Conservation (phyloP, 2,329 filamentous ascomycete species). For the Pseudopyrenochaeta lycopersici region DNA sequence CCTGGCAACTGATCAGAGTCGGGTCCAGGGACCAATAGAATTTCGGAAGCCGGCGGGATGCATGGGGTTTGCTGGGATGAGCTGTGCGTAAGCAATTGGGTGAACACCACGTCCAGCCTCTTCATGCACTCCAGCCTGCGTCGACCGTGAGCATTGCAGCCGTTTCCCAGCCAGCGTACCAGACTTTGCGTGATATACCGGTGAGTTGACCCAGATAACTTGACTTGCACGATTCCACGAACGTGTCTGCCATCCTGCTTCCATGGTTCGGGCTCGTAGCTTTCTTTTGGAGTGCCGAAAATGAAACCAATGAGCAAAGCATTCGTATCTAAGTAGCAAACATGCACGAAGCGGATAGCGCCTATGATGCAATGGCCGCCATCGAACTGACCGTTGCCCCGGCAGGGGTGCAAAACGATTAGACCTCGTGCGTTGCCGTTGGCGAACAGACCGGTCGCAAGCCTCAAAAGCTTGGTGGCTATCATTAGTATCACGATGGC, state of each 20-base stretch:
- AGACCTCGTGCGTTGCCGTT: constrained; percentile 15
- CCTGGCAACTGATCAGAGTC: constrained; percentile 22
- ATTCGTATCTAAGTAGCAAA: constrained; percentile 3
- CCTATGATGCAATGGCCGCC: constrained; percentile 21
- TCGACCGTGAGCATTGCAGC: constrained; percentile 1
- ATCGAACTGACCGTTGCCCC: constrained; percentile 5
- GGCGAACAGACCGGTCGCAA: constrained; percentile 8
- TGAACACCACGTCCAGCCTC: constrained; percentile 11
- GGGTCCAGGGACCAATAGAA: constrained; percentile 16
- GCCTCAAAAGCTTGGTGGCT: constrained; percentile 17
- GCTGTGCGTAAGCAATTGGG: constrained; percentile 20
- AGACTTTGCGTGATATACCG: constrained; percentile 1
- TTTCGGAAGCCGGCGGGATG: constrained; percentile 12
- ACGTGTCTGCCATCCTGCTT: not conserved
- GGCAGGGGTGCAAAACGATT: constrained; percentile 3
- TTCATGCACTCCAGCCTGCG: constrained; percentile 12
- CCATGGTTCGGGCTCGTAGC: not conserved
- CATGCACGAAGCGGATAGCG: not conserved
- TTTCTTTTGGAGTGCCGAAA: not conserved
- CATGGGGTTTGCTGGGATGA: constrained; percentile 27
- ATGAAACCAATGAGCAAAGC: constrained; percentile 5
- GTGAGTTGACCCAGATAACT: not conserved
- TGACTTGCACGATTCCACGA: not conserved
- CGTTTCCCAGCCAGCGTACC: constrained; percentile 12
- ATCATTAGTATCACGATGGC: constrained; percentile 15